A percentile compares a stretch with the other conserved stretches of the same genome.
These are phyloP conservation scores for Coniferiporia sulphurascens DNA, from an alignment of 1,284 basidiomycete species.

Conservation along the genomic window DNA sequence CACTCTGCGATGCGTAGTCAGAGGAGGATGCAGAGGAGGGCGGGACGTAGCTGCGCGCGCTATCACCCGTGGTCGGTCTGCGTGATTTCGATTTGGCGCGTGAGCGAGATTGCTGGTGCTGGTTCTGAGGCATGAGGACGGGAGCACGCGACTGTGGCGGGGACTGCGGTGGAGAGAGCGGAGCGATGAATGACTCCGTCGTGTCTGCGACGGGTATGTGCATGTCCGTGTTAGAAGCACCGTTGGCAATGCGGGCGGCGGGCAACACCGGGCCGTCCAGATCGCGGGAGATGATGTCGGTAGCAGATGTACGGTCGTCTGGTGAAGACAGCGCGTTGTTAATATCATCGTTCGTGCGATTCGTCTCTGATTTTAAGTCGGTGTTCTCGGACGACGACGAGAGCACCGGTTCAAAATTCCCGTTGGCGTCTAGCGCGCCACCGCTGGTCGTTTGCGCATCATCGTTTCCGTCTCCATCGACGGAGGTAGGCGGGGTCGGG, in stretches of 20 bases:
- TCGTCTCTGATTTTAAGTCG: too few species aligned
- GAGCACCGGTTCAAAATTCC: neutral
- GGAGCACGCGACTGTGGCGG: constrained; percentile 7
- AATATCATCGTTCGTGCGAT: neutral
- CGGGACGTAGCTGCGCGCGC: constrained; percentile 7
- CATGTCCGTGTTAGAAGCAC: constrained; percentile 1
- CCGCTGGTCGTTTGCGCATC: neutral
- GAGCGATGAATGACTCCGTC: neutral
- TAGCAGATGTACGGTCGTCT: neutral
- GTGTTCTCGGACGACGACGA: neutral
- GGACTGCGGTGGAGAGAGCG: constrained; percentile 13
- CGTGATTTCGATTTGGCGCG: constrained; percentile 10
- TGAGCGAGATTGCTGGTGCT: neutral
- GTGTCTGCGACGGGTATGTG: neutral
- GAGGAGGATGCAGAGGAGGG: constrained; percentile 16
- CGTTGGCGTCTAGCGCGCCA: neutral
- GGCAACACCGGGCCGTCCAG: neutral
- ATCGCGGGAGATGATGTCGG: neutral
- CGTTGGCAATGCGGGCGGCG: neutral
- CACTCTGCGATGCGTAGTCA: neutral
- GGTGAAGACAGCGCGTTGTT: neutral
- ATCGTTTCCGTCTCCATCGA: constrained; percentile 8
- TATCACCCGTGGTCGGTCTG: constrained; percentile 1
- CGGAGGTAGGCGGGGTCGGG: constrained; percentile 16
- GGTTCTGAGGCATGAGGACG: neutral